These are phyloP conservation scores for Lentinula sp. DNA, from an alignment of 768 basidiomycete genomes.

Conservation along the genomic window DNA sequence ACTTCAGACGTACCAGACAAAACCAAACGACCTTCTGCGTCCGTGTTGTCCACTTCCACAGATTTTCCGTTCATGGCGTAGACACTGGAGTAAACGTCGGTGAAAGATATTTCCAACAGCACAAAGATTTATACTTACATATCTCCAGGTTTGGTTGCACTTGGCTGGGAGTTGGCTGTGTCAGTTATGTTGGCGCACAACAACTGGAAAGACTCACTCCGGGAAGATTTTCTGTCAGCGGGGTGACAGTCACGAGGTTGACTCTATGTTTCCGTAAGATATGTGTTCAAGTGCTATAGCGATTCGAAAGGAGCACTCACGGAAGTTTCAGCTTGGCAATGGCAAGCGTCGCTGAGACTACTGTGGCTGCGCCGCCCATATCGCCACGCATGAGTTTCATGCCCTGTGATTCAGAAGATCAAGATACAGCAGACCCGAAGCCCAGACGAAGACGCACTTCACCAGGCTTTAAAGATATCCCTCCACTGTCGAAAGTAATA, in stretches of 20 bases:
- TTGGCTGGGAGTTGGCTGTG: constrained; percentile 19
- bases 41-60: constrained; percentile 84
- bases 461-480: constrained; percentile 79
- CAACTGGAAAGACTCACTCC: constrained; percentile 34
- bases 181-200: constrained; percentile 8
- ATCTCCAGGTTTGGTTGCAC: constrained; percentile 79
- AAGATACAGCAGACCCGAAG: background rate
- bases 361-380: constrained; percentile 88
- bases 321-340: constrained; percentile 80
- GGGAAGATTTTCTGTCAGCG: constrained; percentile 84
- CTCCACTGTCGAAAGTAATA: constrained; percentile 86
- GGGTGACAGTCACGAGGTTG: constrained; percentile 68
- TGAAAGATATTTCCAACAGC: background rate
- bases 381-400: constrained; percentile 87
- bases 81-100: constrained; percentile 33
- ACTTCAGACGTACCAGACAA: constrained; percentile 49
- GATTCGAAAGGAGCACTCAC: constrained; percentile 31
- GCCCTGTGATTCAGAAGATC: constrained; percentile 30
- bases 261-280: constrained; percentile 34
- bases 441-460: constrained; percentile 34
- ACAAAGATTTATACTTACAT: constrained; percentile 40
- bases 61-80: constrained; percentile 89
- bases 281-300: background rate
- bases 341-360: constrained; percentile 66
- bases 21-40: constrained; percentile 75